Conservation (phyloP, 2,329 filamentous ascomycete species). For the Aureobasidium sp. region DNA sequence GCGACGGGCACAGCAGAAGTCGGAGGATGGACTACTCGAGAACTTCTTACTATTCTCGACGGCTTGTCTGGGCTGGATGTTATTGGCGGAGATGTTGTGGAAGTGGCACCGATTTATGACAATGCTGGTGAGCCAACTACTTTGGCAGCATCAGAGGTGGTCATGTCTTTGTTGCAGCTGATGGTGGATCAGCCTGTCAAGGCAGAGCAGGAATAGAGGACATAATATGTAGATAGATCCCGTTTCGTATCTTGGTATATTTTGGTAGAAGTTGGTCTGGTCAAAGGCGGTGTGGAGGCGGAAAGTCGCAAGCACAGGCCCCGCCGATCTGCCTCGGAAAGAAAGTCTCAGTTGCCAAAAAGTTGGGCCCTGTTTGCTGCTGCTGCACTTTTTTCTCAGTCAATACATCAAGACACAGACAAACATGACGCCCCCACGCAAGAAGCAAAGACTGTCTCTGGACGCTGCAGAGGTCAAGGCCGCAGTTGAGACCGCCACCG, state of each 20-base stretch:
- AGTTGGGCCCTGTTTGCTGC: conserved; percentile 6
- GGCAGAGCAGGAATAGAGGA: neutral
- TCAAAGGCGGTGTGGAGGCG: conserved; percentile 5
- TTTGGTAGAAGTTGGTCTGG: neutral
- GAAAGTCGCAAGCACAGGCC: neutral
- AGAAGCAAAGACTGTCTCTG: conserved; percentile 35
- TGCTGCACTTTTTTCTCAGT: neutral
- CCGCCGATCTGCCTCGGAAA: conserved; percentile 1
- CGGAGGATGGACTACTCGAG: conserved; percentile 55
- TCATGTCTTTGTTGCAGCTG: conserved; percentile 42
- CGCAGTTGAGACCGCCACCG: conserved; percentile 24
- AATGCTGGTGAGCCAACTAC: conserved; percentile 53
- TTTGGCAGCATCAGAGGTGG: conserved; percentile 50
- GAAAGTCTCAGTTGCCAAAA: conserved; percentile 3
- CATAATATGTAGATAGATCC: too few species aligned
- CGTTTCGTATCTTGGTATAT: neutral
- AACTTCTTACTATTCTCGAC: conserved; percentile 52
- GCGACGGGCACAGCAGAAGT: conserved; percentile 56
- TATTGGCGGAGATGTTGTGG: conserved; percentile 54
- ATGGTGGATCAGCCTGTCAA: conserved; percentile 35
- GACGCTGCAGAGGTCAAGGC: conserved; percentile 29
- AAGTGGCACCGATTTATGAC: conserved; percentile 57
- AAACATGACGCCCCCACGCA: conserved; percentile 34
- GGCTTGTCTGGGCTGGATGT: conserved; percentile 52
- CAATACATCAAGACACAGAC: neutral